Conservation (phyloP, 441 rosid species). For the Pelargonium cotyledonis region DNA sequence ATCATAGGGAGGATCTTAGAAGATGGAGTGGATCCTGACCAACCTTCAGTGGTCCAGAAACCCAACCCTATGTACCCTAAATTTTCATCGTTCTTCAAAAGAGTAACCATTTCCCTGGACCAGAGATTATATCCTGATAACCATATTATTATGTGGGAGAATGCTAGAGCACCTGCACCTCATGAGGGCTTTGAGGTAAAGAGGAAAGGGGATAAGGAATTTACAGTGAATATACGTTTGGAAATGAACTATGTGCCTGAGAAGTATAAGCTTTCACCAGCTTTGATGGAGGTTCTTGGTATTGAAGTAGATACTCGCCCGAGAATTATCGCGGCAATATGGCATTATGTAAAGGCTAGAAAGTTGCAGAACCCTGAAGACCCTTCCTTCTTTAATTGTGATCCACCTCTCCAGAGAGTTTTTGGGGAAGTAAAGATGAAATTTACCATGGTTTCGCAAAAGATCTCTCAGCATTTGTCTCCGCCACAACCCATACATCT, state of each 20-base stretch:
- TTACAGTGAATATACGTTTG: constrained; percentile 54
- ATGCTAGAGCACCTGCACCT: constrained; percentile 75
- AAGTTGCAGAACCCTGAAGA: constrained; percentile 81
- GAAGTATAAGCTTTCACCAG: constrained; percentile 80
- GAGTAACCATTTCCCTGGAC: constrained; percentile 72
- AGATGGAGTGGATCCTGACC: constrained; percentile 78
- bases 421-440: constrained; percentile 82
- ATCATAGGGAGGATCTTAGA: constrained; percentile 83
- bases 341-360: constrained; percentile 94
- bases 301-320: constrained; percentile 89
- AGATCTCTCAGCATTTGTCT: constrained; percentile 63
- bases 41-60: constrained; percentile 58
- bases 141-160: constrained; percentile 77
- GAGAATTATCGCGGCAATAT: constrained; percentile 78
- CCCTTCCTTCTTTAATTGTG: constrained; percentile 74
- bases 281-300: constrained; percentile 82
- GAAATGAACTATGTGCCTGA: constrained; percentile 90
- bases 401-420: constrained; percentile 76
- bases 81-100: constrained; percentile 85
- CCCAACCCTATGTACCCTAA: constrained; percentile 56
- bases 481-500: constrained; percentile 82
- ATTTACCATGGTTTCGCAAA: constrained; percentile 77
- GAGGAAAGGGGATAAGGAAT: constrained; percentile 87
- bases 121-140: constrained; percentile 86
- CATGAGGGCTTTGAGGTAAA: constrained; percentile 96